Conservation (phyloP, 1,284 basidiomycete genomes). For the Trichosporon coremiiforme region DNA sequence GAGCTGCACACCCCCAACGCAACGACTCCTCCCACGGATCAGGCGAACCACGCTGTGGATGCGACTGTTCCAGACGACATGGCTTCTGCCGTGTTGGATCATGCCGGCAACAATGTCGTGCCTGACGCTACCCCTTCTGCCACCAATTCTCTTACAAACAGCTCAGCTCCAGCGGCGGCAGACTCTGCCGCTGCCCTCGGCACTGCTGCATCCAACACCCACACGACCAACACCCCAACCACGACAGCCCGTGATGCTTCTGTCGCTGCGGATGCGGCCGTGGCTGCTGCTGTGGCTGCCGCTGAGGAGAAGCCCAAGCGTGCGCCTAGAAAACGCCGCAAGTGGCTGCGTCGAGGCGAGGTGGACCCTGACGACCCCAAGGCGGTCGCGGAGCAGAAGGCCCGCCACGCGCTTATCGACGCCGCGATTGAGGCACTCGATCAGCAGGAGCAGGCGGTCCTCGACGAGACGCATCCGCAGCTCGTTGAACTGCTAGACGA, state of each 20-base stretch:
- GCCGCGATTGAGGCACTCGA: conserved; percentile 43
- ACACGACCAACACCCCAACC: conserved; percentile 7
- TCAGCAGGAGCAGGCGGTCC: conserved; percentile 38
- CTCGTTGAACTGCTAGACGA: conserved; percentile 40
- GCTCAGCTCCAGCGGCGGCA: neutral
- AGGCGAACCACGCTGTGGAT: neutral
- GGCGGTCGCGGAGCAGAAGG: conserved; percentile 47
- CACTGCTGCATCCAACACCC: conserved; percentile 5
- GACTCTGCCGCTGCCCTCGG: neutral
- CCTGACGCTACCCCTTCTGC: conserved; percentile 16
- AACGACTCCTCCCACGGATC: conserved; percentile 14
- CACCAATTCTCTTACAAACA: conserved; percentile 13
- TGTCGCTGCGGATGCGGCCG: conserved; percentile 12
- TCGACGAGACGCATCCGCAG: conserved; percentile 37
- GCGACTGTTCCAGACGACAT: conserved; percentile 10
- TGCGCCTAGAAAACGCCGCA: conserved; percentile 43
- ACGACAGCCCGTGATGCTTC: conserved; percentile 11
- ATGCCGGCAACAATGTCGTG: conserved; percentile 17
- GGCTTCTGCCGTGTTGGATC: conserved; percentile 18
- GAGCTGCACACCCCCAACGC: conserved; percentile 23
- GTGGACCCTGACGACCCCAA: conserved; percentile 52
- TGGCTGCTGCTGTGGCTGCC: conserved; percentile 16
- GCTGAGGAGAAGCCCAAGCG: conserved; percentile 32
- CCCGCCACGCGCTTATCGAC: conserved; percentile 33
- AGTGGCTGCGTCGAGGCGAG: conserved; percentile 50